phyloP scores from a whole-genome alignment of 139 green algal genomes.

The Chlamydomonas schloesseri region DNA sequence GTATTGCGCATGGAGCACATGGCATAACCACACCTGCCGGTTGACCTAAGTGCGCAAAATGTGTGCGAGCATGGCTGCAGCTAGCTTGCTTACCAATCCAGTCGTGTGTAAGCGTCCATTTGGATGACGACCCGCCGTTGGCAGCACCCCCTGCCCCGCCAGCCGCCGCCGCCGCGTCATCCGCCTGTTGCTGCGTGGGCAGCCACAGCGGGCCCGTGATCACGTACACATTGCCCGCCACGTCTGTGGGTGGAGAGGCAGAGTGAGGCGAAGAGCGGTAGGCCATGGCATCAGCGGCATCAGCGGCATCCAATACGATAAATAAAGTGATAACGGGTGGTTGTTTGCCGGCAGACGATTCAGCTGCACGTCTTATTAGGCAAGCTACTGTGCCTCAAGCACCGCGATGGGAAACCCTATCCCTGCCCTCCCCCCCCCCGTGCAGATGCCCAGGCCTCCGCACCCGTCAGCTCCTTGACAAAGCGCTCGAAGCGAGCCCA shows the following conservation, averaged over 20 bases:
- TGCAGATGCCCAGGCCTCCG: background rate
- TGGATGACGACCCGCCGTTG: slow-evolving; percentile 5
- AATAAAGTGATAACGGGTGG: no score
- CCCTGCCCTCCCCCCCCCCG: no score
- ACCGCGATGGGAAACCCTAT: no score
- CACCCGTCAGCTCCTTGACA: slow-evolving; percentile 70
- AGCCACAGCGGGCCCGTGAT: slow-evolving; percentile 89
- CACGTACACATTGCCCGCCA: slow-evolving; percentile 80
- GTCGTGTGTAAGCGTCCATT: slow-evolving; percentile 80
- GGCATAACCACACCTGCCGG: no score
- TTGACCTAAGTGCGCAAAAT: no score
- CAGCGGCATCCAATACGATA: no score
- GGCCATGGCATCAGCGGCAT: no score
- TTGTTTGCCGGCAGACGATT: no score
- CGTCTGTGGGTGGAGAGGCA: no score
- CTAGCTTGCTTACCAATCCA: background rate
- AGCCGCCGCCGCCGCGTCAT: background rate
- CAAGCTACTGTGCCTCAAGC: no score
- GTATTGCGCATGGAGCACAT: no score
- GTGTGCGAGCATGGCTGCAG: background rate
- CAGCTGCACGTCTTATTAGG: no score
- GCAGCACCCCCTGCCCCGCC: background rate
- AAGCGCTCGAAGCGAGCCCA: slow-evolving; percentile 96
- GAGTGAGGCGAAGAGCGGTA: background rate
- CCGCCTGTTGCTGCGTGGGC: slow-evolving; percentile 44